Conservation (phyloP, 1,284 basidiomycete genomes). For the Rhodotorula sp. region DNA sequence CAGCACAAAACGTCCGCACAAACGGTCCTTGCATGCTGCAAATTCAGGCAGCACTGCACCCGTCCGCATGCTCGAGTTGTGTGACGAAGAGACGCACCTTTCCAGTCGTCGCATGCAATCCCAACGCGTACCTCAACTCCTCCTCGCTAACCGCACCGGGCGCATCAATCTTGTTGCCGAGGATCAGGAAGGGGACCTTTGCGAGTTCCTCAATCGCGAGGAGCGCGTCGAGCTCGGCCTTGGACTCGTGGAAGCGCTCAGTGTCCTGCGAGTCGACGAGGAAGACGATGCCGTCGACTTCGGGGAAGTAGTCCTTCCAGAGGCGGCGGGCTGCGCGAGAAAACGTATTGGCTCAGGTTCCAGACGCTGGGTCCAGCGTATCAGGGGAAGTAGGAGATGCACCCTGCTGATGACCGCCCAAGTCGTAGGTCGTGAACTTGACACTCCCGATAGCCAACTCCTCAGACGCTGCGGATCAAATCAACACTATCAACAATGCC, state of each 20-base stretch:
- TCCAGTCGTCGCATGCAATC: conserved; percentile 97
- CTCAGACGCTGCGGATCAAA: conserved; percentile 73
- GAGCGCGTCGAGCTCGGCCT: conserved; percentile 93
- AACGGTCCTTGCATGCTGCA: no score
- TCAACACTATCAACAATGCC: neutral
- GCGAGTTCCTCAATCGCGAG: conserved; percentile 89
- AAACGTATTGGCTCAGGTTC: no score
- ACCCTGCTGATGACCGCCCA: conserved; percentile 98
- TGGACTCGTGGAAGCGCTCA: conserved; percentile 93
- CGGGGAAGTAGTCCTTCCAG: conserved; percentile 99
- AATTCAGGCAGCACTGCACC: no score
- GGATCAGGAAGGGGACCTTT: conserved; percentile 96
- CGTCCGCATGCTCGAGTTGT: neutral
- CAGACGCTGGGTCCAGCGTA: no score
- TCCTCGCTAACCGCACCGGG: conserved; percentile 96
- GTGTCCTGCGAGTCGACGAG: conserved; percentile 95
- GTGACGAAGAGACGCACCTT: conserved; percentile 64
- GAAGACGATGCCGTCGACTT: conserved; percentile 98
- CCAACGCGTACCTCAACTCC: conserved; percentile 90
- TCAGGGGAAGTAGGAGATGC: conserved; percentile 45
- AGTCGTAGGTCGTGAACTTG: conserved; percentile 98
- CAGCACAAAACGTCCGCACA: rapidly evolving
- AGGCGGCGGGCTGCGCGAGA: conserved; percentile 78
- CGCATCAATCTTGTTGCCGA: conserved; percentile 99
- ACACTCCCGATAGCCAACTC: conserved; percentile 98